Base-by-base conservation (phyloP, 768 basidiomycete species). In the Cystobasidium onofrii region DNA sequence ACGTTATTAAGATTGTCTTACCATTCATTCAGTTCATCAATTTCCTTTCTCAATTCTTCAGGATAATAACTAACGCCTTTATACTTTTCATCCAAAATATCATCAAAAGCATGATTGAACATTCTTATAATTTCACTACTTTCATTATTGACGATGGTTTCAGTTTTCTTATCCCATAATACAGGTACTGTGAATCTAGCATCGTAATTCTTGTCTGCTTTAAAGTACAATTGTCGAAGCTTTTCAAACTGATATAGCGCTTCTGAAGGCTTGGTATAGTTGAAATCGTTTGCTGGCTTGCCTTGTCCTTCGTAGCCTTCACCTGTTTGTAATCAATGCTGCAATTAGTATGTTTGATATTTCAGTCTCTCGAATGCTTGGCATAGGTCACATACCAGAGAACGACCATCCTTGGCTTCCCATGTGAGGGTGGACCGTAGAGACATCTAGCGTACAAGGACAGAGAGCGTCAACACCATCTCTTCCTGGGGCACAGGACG, bases 111-210 rank as follows among this genome's bases (percentile, higher is more conserved):
- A 36, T 73, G 84, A 82, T 99, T 97, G 83, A 98, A 86, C 9
- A 95, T 90, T 72, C 95, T 88, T 79, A 98, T 92, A 80, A 98
- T 93, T 82, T 98, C 95, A 1, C 64, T 62, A 27, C 81, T 82
- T 80, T 99, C 95, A 80, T 97, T 98, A 84, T 92, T 97, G 73
- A 99, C 96, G 76, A 97, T 89, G 46, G 89, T 89, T 55, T 88
- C 83, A 52, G 80, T 83, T 73, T 94, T 90, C 83, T 88, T 94
- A 83, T 98, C 96, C 91, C 92, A 99, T 4, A 99, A 84, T 39
- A 92, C 82, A 4, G 93, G 93, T 10, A 92, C 90, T 1, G 92
- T 92, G 84, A 91, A 92, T 10, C 82, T 76, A 18, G 91, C 91
- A 1, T 77, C 76, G 78, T 91, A 96, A 69, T 87, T 78, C 7